Evolutionary conservation across 805 yeast species (phyloP).

Genomic region (Ogataea trehalophila): DNA sequence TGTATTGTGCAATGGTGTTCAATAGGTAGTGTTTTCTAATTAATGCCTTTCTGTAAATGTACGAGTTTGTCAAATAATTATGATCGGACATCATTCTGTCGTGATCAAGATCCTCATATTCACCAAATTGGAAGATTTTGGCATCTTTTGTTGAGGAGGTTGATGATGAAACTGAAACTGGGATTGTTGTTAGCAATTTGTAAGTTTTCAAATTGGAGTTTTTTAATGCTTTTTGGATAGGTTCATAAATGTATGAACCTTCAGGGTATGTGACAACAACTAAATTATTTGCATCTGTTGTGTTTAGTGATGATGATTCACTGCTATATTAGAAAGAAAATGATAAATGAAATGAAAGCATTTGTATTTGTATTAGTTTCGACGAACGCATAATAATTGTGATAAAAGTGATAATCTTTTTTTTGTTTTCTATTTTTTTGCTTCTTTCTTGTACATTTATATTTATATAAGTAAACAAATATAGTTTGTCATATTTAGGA

Average conservation of each 20-base stretch:
- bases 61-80: constrained; percentile 67
- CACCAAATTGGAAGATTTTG: constrained; percentile 73
- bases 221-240: constrained; percentile 35
- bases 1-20: constrained; percentile 72
- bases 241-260: constrained; percentile 37
- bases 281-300: background rate
- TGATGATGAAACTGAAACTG: constrained; percentile 6
- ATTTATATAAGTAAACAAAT: background rate
- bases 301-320: no score
- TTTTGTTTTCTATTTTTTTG: background rate
- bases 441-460: background rate
- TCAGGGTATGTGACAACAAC: constrained; percentile 35
- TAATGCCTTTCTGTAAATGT: constrained; percentile 82
- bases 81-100: constrained; percentile 47
- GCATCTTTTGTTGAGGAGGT: constrained; percentile 10
- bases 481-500: no score
- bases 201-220: constrained; percentile 7
- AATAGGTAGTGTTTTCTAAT: constrained; percentile 87
- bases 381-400: background rate
- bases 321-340: background rate
- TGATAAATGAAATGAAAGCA: background rate
- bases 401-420: background rate
- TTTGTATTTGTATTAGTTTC: background rate
- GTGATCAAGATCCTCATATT: constrained; percentile 82
- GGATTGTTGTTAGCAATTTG: constrained; percentile 6